Evolutionary conservation across 768 basidiomycete genomes (phyloP), one percentile per base, ranked within the genome.

Genomic region (Mycena kentingensis): DNA sequence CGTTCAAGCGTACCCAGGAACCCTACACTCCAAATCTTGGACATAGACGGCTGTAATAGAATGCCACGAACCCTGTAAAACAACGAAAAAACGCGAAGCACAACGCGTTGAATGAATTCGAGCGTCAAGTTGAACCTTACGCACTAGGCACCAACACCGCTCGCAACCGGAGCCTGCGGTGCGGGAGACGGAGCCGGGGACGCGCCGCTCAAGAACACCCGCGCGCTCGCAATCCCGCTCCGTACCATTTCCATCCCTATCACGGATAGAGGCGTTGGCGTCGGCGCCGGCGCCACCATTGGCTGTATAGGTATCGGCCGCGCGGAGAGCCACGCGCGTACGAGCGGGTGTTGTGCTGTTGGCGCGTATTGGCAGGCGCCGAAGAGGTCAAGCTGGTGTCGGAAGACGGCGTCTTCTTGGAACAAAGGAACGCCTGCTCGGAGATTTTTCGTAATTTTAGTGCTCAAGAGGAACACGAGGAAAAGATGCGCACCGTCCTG

Each of bases 351-450:
- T 28, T 60, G 45, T 13, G 49, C 31, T 7, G 70, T 58, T 21
- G 72, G 73, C 18, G 37, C 25, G 28, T 54, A 63, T 24, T 63
- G 44, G 57, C 72, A 75, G 7, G 64, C 61, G 37, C 61, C 62
- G 38, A 74, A 74, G 27, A 74, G 34, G 25, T 74, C 74, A 8
- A 74, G 65, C 51, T 74, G 72, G 4, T 67, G 67, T 25, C 57
- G 63, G 51, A 74, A 69, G 32, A 58, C 25, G 16, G 57, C 19
- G 2, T 69, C 72, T 10, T 64, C 62, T 18, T 74, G 67, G 58
- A 73, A 74, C 11, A 76, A 63, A 1, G 73, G 73, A 25, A 75
- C 68, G 4, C 65, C 73, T 74, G 47, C 8, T 8, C 8, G 21
- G 8, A 15, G 13, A 21, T 38, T 38, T 8, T 8, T 21, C 8